Base-by-base conservation (phyloP, 257 asterid genomes). In the Lithospermum erythrorhizon region DNA sequence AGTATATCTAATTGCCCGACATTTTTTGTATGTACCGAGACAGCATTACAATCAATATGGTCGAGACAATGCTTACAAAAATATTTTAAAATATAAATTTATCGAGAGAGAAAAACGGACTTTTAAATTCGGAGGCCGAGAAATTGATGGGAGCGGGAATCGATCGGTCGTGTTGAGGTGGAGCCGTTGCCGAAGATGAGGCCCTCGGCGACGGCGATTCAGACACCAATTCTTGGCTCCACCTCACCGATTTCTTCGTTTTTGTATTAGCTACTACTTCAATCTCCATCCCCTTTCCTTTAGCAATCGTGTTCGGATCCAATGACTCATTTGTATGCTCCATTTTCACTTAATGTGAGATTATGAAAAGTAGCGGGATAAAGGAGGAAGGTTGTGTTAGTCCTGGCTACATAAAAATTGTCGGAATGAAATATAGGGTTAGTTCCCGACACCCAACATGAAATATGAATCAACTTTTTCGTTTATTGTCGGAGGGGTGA, bases 221-320 rank as follows among this genome's bases (percentile, higher is more conserved):
- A 78, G 72, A 72, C 63, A 81, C 95, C 83, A 90, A 76, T 54
- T 85, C 87, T 68, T 87, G 65, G 69, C 87, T 87, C 94, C 94
- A 89, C 58, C 81, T 74, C 72, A 87, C 95, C 30, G 93, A 89
- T 76, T 89, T 89, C 81, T 27, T 27, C 32, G 32, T 6, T 27
- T 27, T 27, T 27, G 7, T 7, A 27, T 2, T 27, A 5, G 6
- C 30, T 27, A 3, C 30, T 27, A 3, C 30, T 70, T 55, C 72
- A 48, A 69, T 80, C 66, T 61, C 58, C 57, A 58, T 63, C 54
- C 59, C 59, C 37, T 49, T 52, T n/a, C 35, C 61, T 1, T 54
- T 53, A 25, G 54, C 73, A 68, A 75, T 72, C 73, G 63, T 76
- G 51, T 75, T 82, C 6, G 52, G 76, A 62, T 60, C 59, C 53